Evolutionary conservation across 78 protist species (phyloP).

Genomic region (Pigoraptor vietnamica): DNA sequence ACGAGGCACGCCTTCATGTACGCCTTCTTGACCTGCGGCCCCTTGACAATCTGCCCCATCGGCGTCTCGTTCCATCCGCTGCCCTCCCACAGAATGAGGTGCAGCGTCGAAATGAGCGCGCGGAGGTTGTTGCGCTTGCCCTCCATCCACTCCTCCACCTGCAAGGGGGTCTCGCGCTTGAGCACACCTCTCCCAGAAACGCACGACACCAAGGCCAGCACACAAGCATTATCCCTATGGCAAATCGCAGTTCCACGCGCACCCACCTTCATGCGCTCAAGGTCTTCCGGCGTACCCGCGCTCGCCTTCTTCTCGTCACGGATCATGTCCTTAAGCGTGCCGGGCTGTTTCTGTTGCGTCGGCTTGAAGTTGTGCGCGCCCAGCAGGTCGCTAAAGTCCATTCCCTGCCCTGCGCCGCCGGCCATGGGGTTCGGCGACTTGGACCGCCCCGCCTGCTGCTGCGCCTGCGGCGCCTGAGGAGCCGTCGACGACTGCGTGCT

Average conservation of each 20-base stretch:
- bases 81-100: conserved; percentile 56
- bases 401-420: too few species aligned
- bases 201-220: too few species aligned
- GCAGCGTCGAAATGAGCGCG: conserved; percentile 46
- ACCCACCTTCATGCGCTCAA: neutral
- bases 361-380: conserved; percentile 1
- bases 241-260: neutral
- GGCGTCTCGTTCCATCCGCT: conserved; percentile 50
- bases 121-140: conserved; percentile 29
- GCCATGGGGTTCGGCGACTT: too few species aligned
- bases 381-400: conserved; percentile 13
- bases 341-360: neutral
- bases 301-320: neutral
- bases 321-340: neutral
- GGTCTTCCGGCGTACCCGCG: neutral
- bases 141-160: conserved; percentile 3
- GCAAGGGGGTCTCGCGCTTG: neutral
- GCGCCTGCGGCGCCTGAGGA: too few species aligned
- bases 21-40: conserved; percentile 34
- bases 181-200: neutral
- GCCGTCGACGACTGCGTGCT: too few species aligned
- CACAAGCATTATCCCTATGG: neutral
- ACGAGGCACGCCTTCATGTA: conserved; percentile 50
- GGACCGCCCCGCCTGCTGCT: too few species aligned
- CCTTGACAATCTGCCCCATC: conserved; percentile 30